phyloP scores from a whole-genome alignment of 106 monocot genomes.

The Iris macrosiphon region DNA sequence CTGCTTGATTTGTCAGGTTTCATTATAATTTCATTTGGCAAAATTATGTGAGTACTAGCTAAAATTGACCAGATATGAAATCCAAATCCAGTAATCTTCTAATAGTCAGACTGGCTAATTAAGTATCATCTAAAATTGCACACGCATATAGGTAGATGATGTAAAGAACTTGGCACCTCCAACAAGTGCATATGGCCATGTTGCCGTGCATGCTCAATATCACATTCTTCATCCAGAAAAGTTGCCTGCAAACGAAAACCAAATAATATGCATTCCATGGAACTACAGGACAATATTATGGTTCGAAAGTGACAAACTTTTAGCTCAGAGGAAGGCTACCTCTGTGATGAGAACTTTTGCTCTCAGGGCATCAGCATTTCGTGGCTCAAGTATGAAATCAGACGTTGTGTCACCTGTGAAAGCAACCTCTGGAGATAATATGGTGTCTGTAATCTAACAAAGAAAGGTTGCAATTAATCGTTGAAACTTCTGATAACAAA shows the following conservation, averaged over 20 bases:
- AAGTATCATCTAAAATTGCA: not conserved
- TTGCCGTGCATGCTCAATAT: conserved; percentile 61
- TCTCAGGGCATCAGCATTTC: conserved; percentile 96
- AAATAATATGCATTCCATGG: not conserved
- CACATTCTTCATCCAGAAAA: conserved; percentile 75
- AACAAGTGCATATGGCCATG: conserved; percentile 87
- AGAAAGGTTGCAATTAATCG: conserved; percentile 4
- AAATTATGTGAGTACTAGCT: too few species aligned
- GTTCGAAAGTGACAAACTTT: too few species aligned
- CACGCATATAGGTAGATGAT: not conserved
- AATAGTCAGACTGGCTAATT: too few species aligned
- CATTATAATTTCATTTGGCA: too few species aligned
- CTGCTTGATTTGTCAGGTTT: too few species aligned
- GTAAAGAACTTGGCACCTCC: conserved; percentile 41
- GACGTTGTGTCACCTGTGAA: conserved; percentile 94
- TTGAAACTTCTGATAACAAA: not conserved
- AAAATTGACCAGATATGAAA: too few species aligned
- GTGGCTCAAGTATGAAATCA: conserved; percentile 90
- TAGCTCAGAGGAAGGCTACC: conserved; percentile 36
- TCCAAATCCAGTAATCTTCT: too few species aligned
- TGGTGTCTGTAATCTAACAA: conserved; percentile 81
- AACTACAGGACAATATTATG: too few species aligned
- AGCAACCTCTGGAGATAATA: conserved; percentile 93
- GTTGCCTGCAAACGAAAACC: conserved; percentile 53
- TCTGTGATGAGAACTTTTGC: conserved; percentile 95